Evolutionary conservation across 2,329 filamentous ascomycete genomes (phyloP).

Genomic region (Aspergillus spinulosporus): DNA sequence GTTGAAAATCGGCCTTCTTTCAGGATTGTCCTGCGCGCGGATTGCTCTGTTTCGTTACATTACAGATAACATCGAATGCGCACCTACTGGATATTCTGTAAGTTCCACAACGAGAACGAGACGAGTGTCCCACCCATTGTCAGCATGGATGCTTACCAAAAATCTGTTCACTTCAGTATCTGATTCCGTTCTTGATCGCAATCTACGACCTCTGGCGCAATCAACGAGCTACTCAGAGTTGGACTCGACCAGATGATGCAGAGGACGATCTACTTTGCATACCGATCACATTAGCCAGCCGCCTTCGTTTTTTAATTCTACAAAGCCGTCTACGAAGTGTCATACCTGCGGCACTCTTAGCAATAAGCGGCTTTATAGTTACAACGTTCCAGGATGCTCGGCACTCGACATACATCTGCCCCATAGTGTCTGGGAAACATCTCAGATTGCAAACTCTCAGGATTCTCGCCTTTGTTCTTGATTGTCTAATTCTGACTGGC

Average conservation of each 20-base stretch:
- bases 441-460: constrained; percentile 41
- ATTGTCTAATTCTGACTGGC: constrained; percentile 43
- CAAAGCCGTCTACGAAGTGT: constrained; percentile 41
- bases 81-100: constrained; percentile 37
- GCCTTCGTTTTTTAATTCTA: constrained; percentile 32
- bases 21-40: constrained; percentile 31
- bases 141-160: neutral
- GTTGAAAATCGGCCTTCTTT: constrained; percentile 25
- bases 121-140: neutral
- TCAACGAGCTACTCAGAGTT: constrained; percentile 27
- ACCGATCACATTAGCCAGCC: constrained; percentile 31
- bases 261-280: constrained; percentile 20
- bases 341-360: constrained; percentile 40
- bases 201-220: constrained; percentile 44
- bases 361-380: constrained; percentile 41
- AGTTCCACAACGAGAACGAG: constrained; percentile 14
- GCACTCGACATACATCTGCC: constrained; percentile 53
- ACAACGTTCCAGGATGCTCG: constrained; percentile 37
- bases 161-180: constrained; percentile 27
- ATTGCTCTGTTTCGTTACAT: constrained; percentile 45
- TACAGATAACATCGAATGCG: constrained; percentile 47
- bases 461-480: constrained; percentile 40
- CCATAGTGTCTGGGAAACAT: constrained; percentile 37
- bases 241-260: constrained; percentile 19
- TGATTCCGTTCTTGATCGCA: constrained; percentile 44